Percentiles rank a stretch among this genome's conserved stretches.
phyloP scores from a whole-genome alignment of 257 asterid species.

The Buddleja alternifolia region DNA sequence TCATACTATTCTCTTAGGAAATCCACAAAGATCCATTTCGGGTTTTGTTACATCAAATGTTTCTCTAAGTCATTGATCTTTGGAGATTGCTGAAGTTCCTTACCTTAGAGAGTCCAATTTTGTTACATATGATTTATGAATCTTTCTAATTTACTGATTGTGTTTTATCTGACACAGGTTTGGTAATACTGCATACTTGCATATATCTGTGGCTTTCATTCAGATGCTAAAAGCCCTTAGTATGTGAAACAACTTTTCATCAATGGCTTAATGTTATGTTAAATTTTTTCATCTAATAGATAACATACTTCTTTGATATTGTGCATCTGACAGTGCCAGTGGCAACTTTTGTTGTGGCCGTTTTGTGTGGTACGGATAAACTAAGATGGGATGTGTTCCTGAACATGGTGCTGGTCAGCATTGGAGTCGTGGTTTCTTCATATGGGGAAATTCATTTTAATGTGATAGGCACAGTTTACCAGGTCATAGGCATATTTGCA shows the following conservation, averaged over 20 bases:
- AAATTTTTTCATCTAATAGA: slow-evolving; percentile 1
- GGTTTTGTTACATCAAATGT: neutral
- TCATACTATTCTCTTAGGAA: too few species aligned
- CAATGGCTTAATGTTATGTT: neutral
- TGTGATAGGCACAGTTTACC: slow-evolving; percentile 76
- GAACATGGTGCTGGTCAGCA: slow-evolving; percentile 81
- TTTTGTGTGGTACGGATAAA: slow-evolving; percentile 75
- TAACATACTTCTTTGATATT: slow-evolving; percentile 6
- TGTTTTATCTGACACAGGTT: slow-evolving; percentile 51
- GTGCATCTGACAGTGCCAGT: slow-evolving; percentile 72
- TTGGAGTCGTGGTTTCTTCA: slow-evolving; percentile 79
- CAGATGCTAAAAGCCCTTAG: slow-evolving; percentile 92
- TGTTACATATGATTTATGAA: neutral
- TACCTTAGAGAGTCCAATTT: neutral
- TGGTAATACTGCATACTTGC: slow-evolving; percentile 84
- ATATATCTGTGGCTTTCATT: slow-evolving; percentile 84
- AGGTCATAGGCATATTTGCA: slow-evolving; percentile 82
- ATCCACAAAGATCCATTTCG: neutral
- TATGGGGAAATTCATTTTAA: slow-evolving; percentile 83
- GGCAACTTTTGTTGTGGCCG: slow-evolving; percentile 80
- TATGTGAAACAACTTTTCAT: slow-evolving; percentile 37
- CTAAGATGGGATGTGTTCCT: slow-evolving; percentile 69
- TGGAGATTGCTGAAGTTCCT: neutral
- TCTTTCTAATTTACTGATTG: neutral
- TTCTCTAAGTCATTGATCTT: neutral